Evolutionary conservation across 108 stramenopile genomes (phyloP), one percentile per base, ranked within the genome.

Genomic region (Pelagomonas calceolata): DNA sequence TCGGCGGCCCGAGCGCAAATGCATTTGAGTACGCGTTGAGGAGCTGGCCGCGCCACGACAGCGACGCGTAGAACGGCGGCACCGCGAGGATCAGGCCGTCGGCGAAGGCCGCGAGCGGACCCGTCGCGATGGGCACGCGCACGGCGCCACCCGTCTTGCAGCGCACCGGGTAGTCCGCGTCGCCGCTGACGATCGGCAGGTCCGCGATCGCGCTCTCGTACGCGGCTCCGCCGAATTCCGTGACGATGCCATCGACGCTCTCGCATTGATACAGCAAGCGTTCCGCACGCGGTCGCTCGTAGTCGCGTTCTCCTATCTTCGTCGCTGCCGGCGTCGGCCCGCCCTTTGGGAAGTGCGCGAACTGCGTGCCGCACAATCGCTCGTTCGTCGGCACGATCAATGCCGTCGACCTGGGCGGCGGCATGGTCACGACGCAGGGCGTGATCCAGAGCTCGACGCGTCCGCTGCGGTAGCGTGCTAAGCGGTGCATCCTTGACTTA

Each of bases 261-360:
- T 67, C 67, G 35, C 67, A 67, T n/a, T 67, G 67, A 30, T 67
- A 67, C 7, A 67, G 35, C 67, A 67, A n/a, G 36, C 35, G n/a
- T 32, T 66, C 33, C 16, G 5, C 65, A 29, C 21, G 65, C 65
- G 16, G 33, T 66, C 7, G 65, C 65, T 10, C 31, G 32, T 30
- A 9, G 9, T 36, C 10, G 12, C 16, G 34, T 4, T 36, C 36
- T 15, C 67, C 67, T 36, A 67, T 67, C 32, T 35, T 26, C 34
- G 0, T 3, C 35, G 35, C 36, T 7, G 7, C 12, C 29, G 67
- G 67, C n/a, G 67, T 67, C 35, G 67, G 67, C 34, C 67, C 67
- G 12, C 67, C 67, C 9, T 17, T 21, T 0, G 67, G 67, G 35
- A 67, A 67, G 21, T 67, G 67, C 35, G 34, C 26, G 67, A 67